These are phyloP conservation scores for Alternaria incomplexa DNA, from an alignment of 2,329 filamentous ascomycete genomes.

Conservation along the genomic window DNA sequence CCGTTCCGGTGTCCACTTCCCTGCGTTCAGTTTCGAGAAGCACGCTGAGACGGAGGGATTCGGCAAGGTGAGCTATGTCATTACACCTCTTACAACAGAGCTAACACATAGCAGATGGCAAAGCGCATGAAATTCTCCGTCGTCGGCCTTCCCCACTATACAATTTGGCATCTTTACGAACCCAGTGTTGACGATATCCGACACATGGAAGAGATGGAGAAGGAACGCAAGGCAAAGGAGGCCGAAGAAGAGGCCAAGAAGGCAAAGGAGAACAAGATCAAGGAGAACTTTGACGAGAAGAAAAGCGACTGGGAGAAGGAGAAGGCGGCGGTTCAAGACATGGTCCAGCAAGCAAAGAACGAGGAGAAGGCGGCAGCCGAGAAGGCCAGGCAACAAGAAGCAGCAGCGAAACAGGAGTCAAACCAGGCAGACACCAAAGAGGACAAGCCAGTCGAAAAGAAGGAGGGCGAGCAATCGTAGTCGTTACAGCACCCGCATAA, in stretches of 20 bases:
- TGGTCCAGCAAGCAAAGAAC: slow-evolving; percentile 63
- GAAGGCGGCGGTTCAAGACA: slow-evolving; percentile 76
- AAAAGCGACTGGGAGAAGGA: slow-evolving; percentile 88
- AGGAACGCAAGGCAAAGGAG: slow-evolving; percentile 79
- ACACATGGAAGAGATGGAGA: slow-evolving; percentile 99
- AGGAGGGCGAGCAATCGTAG: slow-evolving; percentile 5
- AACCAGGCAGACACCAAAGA: slow-evolving; percentile 36
- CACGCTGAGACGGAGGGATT: slow-evolving; percentile 98
- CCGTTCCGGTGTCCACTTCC: slow-evolving; percentile 93
- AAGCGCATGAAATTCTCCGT: slow-evolving; percentile 96
- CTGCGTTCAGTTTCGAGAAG: slow-evolving; percentile 97
- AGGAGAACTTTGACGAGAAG: slow-evolving; percentile 78
- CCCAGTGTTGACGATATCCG: slow-evolving; percentile 97
- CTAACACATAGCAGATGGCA: slow-evolving; percentile 74
- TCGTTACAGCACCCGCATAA: not conserved
- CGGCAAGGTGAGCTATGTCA: slow-evolving; percentile 74
- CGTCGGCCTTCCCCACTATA: slow-evolving; percentile 94
- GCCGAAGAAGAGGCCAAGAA: slow-evolving; percentile 77
- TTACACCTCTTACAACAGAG: not conserved
- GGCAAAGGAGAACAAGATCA: slow-evolving; percentile 77
- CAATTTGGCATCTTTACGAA: slow-evolving; percentile 99
- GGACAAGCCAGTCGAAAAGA: slow-evolving; percentile 24
- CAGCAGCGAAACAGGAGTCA: slow-evolving; percentile 37
- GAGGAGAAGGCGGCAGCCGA: slow-evolving; percentile 48
- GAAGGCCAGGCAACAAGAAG: slow-evolving; percentile 62